Evolutionary conservation across 768 basidiomycete genomes (phyloP).

Genomic region (Lactarius deliciosus): DNA sequence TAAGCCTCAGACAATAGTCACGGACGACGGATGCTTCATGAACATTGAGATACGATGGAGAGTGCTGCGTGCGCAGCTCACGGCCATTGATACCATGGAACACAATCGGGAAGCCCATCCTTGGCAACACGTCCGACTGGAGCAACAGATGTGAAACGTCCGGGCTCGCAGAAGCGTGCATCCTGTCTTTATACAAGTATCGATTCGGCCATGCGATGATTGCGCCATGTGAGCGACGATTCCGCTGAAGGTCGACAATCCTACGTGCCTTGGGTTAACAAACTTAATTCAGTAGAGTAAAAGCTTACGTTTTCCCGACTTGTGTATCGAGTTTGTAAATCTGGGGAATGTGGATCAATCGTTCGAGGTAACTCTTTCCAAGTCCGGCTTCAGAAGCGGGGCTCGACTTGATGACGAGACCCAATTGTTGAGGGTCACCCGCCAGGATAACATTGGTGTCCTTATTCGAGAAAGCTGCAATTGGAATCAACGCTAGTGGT

Average conservation of each 20-base stretch:
- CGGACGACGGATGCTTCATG: constrained; percentile 40
- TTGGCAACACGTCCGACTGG: constrained; percentile 35
- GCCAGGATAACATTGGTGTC: constrained; percentile 40
- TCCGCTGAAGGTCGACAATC: constrained; percentile 25
- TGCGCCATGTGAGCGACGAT: constrained; percentile 32
- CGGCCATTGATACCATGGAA: constrained; percentile 39
- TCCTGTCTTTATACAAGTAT: constrained; percentile 40
- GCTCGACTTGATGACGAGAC: constrained; percentile 39
- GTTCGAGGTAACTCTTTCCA: constrained; percentile 38
- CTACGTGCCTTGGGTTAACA: constrained; percentile 20
- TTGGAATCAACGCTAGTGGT: constrained; percentile 53
- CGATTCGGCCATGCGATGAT: constrained; percentile 59
- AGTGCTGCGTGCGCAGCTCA: constrained; percentile 38
- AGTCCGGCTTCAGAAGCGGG: constrained; percentile 35
- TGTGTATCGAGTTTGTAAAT: constrained; percentile 34
- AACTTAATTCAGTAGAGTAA: too few species aligned
- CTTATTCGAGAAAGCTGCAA: constrained; percentile 36
- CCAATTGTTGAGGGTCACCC: constrained; percentile 42
- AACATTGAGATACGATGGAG: constrained; percentile 45
- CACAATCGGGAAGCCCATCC: constrained; percentile 35
- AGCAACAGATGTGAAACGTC: constrained; percentile 34
- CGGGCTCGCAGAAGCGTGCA: constrained; percentile 35
- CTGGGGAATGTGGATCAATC: constrained; percentile 36
- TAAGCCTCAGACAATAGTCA: constrained; percentile 36
- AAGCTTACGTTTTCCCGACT: constrained; percentile 37